These are phyloP conservation scores for Arxiozyma bovina DNA, from an alignment of 1,139 yeast genomes.

Conservation along the genomic window DNA sequence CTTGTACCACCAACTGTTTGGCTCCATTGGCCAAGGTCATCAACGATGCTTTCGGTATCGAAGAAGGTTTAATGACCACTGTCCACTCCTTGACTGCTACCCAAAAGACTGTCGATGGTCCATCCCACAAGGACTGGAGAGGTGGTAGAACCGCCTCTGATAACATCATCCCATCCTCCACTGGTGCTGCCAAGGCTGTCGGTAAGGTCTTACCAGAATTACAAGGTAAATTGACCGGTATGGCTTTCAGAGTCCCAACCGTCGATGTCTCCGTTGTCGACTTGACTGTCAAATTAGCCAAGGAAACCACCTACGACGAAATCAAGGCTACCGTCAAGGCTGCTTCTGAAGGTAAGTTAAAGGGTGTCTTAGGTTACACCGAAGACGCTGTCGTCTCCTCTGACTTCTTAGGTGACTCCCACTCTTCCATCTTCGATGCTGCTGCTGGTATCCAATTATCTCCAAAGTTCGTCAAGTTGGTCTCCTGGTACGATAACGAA, in stretches of 20 bases:
- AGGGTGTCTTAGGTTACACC: conserved; percentile 75
- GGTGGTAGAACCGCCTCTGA: conserved; percentile 92
- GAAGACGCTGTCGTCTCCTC: conserved; percentile 80
- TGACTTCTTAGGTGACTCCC: conserved; percentile 67
- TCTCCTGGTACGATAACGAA: conserved; percentile 87
- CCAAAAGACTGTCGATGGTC: conserved; percentile 87
- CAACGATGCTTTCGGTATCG: conserved; percentile 71
- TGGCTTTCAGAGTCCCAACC: conserved; percentile 86
- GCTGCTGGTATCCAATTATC: conserved; percentile 80
- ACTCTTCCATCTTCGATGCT: conserved; percentile 77
- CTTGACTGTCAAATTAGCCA: conserved; percentile 62
- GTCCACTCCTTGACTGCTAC: conserved; percentile 86
- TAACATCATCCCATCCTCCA: conserved; percentile 81
- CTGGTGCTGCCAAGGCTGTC: conserved; percentile 91
- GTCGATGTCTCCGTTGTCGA: conserved; percentile 78
- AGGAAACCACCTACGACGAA: conserved; percentile 65
- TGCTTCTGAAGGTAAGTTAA: conserved; percentile 63
- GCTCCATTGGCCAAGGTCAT: conserved; percentile 83
- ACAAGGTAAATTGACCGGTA: conserved; percentile 84
- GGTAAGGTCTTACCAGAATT: conserved; percentile 82
- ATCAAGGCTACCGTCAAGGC: conserved; percentile 61
- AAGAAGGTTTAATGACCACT: conserved; percentile 85
- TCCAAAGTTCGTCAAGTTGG: conserved; percentile 76
- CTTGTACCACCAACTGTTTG: conserved; percentile 85
- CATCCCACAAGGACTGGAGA: conserved; percentile 93